phyloP scores from a whole-genome alignment of 2,329 filamentous ascomycete genomes.

The Cercospora canescens region DNA sequence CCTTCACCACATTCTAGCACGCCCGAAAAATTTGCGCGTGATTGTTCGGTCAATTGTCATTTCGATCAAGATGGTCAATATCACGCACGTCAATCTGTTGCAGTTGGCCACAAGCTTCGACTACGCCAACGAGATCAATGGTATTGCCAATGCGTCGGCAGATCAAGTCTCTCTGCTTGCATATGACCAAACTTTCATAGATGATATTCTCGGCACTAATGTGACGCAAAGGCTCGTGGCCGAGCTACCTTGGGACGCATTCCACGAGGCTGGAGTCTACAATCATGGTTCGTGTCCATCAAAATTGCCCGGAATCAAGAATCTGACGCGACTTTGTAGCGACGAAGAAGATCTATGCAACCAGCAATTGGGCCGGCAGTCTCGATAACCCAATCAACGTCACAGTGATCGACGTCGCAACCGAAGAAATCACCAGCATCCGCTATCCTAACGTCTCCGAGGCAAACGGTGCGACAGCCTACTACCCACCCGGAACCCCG shows the following conservation, averaged over 20 bases:
- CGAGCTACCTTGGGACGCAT: conserved; percentile 31
- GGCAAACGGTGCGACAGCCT: conserved; percentile 35
- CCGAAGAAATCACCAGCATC: conserved; percentile 30
- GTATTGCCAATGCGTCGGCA: conserved; percentile 32
- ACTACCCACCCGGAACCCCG: conserved; percentile 34
- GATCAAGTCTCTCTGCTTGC: conserved; percentile 32
- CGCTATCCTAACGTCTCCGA: conserved; percentile 31
- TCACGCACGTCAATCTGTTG: conserved; percentile 36
- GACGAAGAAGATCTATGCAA: conserved; percentile 45
- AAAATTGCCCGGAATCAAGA: neutral
- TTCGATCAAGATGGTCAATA: conserved; percentile 33
- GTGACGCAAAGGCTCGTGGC: conserved; percentile 31
- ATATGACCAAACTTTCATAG: conserved; percentile 33
- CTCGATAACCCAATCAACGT: conserved; percentile 38
- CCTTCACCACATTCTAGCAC: neutral
- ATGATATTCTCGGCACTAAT: conserved; percentile 35
- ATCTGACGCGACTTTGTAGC: conserved; percentile 9
- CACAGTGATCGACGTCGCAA: conserved; percentile 34
- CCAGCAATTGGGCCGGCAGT: conserved; percentile 40
- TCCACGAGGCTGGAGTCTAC: conserved; percentile 44
- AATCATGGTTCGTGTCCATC: conserved; percentile 18
- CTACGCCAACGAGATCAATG: conserved; percentile 32
- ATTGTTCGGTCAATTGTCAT: neutral
- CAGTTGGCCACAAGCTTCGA: conserved; percentile 34
- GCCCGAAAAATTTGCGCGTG: neutral